A percentile compares a stretch with the other conserved stretches of the same genome.
Evolutionary conservation across 2,329 filamentous ascomycete species (phyloP).

Genomic region (Ciborinia camelliae): DNA sequence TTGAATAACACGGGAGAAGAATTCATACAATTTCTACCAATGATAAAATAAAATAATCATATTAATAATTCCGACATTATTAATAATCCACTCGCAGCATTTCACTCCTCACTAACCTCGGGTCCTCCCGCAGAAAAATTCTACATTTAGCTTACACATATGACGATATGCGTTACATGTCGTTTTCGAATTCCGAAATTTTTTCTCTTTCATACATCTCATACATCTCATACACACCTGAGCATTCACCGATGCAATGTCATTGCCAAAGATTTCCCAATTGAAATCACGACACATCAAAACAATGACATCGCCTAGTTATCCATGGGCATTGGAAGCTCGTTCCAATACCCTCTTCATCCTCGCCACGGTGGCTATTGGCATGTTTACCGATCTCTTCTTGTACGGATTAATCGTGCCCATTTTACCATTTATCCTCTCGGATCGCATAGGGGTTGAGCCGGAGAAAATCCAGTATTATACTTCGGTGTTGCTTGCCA

Average conservation of each 20-base stretch:
- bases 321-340: not conserved
- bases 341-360: slow-evolving; percentile 60
- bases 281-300: not conserved
- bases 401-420: slow-evolving; percentile 58
- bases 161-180: not conserved
- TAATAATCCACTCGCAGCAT: too few species aligned
- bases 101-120: not conserved
- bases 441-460: slow-evolving; percentile 48
- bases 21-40: too few species aligned
- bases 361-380: slow-evolving; percentile 52
- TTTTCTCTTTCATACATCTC: not conserved
- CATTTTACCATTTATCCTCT: slow-evolving; percentile 55
- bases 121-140: not conserved
- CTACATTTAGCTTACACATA: too few species aligned
- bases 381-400: slow-evolving; percentile 57
- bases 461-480: slow-evolving; percentile 48
- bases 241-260: not conserved
- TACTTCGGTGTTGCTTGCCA: slow-evolving; percentile 51
- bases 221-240: too few species aligned
- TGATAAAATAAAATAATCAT: too few species aligned
- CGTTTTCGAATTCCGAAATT: not conserved
- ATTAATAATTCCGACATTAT: too few species aligned
- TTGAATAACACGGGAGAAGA: too few species aligned
- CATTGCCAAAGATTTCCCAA: not conserved
- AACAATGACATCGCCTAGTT: not conserved